A percentile compares a stretch with the other conserved stretches of the same genome.
These are phyloP conservation scores for Corrigiola litoralis DNA, from an alignment of 179 eudicot species.

Conservation along the genomic window DNA sequence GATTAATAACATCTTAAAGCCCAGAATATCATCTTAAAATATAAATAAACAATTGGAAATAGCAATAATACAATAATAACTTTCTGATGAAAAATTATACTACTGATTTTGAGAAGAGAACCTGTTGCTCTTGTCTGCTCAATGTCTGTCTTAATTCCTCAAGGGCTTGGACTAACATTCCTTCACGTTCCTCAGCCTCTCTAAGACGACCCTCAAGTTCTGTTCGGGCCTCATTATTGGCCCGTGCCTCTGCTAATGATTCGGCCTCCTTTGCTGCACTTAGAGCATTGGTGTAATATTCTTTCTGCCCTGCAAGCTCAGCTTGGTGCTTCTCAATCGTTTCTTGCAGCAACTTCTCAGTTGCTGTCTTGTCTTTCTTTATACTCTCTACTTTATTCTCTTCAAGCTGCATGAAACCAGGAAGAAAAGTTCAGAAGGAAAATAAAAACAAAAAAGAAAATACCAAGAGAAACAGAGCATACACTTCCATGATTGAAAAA, in stretches of 20 bases:
- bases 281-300: slow-evolving; percentile 74
- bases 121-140: slow-evolving; percentile 89
- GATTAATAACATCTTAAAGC: neutral
- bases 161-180: slow-evolving; percentile 77
- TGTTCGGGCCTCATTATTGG: slow-evolving; percentile 71
- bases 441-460: neutral
- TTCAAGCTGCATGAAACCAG: slow-evolving; percentile 57
- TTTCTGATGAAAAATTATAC: slow-evolving; percentile 5
- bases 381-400: slow-evolving; percentile 95
- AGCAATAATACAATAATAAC: neutral
- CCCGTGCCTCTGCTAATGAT: slow-evolving; percentile 85
- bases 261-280: slow-evolving; percentile 94
- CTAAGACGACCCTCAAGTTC: slow-evolving; percentile 71
- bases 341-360: slow-evolving; percentile 93
- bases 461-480: slow-evolving; percentile 3
- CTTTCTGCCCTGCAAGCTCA: slow-evolving; percentile 89
- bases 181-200: slow-evolving; percentile 81
- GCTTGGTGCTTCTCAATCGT: slow-evolving; percentile 89
- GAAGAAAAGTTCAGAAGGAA: neutral
- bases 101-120: slow-evolving; percentile 20
- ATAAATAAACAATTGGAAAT: neutral
- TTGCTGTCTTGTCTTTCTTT: slow-evolving; percentile 86
- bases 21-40: neutral
- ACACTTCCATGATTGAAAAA: neutral
- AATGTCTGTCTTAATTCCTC: slow-evolving; percentile 82